Evolutionary conservation across 1,139 yeast genomes (phyloP).

Genomic region (Taiozyma sp.): DNA sequence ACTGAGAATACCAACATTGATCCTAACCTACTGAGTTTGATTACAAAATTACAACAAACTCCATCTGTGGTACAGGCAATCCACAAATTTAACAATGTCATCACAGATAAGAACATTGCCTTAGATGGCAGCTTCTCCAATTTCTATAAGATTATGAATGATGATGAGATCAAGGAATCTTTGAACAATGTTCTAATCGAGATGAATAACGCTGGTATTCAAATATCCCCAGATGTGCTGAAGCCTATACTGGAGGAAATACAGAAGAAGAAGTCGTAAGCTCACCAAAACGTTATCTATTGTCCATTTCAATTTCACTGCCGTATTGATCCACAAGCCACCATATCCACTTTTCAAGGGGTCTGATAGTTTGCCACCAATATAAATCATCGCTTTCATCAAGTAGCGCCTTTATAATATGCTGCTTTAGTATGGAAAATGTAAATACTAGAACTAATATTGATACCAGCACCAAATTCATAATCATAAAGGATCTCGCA

Average conservation of each 20-base stretch:
- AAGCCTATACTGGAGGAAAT: slow-evolving; percentile 1
- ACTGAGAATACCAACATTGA: neutral
- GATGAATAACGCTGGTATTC: slow-evolving; percentile 1
- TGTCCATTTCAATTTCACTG: neutral
- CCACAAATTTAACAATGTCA: slow-evolving; percentile 18
- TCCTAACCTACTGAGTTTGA: neutral
- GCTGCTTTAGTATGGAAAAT: neutral
- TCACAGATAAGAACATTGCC: neutral
- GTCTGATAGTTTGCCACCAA: slow-evolving; percentile 2
- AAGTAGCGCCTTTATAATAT: neutral
- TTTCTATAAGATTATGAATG: slow-evolving; percentile 1
- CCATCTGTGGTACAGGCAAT: slow-evolving; percentile 5
- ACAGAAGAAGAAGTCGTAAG: neutral
- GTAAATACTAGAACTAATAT: neutral
- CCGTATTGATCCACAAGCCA: neutral
- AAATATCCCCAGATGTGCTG: neutral
- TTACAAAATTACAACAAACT: neutral
- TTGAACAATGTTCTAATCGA: neutral
- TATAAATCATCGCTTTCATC: neutral
- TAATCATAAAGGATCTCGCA: neutral
- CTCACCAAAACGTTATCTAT: neutral
- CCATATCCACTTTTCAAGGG: slow-evolving; percentile 1
- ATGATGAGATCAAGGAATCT: neutral
- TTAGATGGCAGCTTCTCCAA: neutral
- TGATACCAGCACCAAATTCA: neutral